phyloP scores from a whole-genome alignment of 1,284 basidiomycete species.

The Moesziomyces sp. region DNA sequence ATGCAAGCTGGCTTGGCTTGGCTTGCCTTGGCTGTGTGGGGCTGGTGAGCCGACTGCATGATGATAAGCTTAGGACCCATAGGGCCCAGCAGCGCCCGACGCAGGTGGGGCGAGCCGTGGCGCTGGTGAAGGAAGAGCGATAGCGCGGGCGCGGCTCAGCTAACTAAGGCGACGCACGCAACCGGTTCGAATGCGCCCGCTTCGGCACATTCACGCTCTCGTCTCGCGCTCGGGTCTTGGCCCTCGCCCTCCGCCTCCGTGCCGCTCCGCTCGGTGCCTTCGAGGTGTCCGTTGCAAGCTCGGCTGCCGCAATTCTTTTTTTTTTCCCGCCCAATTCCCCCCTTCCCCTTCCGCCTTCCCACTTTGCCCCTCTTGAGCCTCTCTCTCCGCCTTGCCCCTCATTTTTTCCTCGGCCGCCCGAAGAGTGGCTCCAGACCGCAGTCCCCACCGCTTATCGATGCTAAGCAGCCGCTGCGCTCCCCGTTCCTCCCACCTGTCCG shows the following conservation, averaged over 20 bases:
- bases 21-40: too few relatives aligned
- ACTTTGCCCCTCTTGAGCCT: not conserved
- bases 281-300: not conserved
- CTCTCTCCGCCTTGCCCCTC: not conserved
- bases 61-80: too few relatives aligned
- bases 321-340: not conserved
- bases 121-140: too few relatives aligned
- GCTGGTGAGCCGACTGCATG: too few relatives aligned
- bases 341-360: not conserved
- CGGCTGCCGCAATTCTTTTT: not conserved
- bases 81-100: too few relatives aligned
- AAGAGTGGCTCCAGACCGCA: slow-evolving; percentile 29
- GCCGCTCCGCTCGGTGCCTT: not conserved
- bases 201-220: too few relatives aligned
- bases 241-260: not conserved
- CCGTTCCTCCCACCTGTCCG: slow-evolving; percentile 2
- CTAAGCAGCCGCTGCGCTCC: slow-evolving; percentile 3
- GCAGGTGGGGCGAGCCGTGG: too few relatives aligned
- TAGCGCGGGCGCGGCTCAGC: too few relatives aligned
- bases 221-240: not conserved
- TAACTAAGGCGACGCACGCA: too few relatives aligned
- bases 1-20: too few relatives aligned
- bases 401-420: slow-evolving; percentile 1
- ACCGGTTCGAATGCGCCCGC: too few relatives aligned
- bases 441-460: slow-evolving; percentile 46